Evolutionary conservation across 2,329 filamentous ascomycete species (phyloP).

Genomic region (Capronia epimyces): DNA sequence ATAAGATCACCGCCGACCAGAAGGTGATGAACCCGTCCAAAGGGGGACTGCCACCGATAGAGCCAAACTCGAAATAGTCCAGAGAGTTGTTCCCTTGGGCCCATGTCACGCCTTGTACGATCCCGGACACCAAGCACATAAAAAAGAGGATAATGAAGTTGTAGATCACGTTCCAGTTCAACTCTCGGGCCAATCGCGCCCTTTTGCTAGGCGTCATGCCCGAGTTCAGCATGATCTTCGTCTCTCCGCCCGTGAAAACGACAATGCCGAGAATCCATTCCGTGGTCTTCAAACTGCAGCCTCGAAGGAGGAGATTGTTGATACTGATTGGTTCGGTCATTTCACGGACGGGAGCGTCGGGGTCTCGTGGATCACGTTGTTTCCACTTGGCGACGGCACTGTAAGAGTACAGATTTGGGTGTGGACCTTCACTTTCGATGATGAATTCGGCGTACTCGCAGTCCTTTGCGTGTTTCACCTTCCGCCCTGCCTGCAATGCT

Average conservation of each 20-base stretch:
- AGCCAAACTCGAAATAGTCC: constrained; percentile 78
- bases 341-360: constrained; percentile 58
- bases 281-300: constrained; percentile 88
- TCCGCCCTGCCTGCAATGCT: constrained; percentile 76
- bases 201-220: constrained; percentile 93
- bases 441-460: constrained; percentile 84
- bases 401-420: constrained; percentile 93
- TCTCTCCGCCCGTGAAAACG: constrained; percentile 89
- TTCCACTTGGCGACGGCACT: constrained; percentile 84
- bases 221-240: constrained; percentile 99
- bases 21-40: constrained; percentile 94
- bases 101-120: constrained; percentile 83
- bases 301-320: constrained; percentile 89
- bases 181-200: constrained; percentile 79
- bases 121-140: constrained; percentile 81
- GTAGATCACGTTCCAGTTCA: constrained; percentile 96
- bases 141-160: constrained; percentile 85
- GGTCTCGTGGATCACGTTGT: constrained; percentile 62
- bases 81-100: constrained; percentile 63
- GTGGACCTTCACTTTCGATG: constrained; percentile 84
- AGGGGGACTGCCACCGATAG: constrained; percentile 66
- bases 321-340: constrained; percentile 93
- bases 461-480: constrained; percentile 80
- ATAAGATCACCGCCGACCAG: constrained; percentile 88
- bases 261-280: constrained; percentile 93